Percentiles rank a stretch among this genome's conserved stretches.
Evolutionary conservation across 129 eudicot genomes (phyloP).

Genomic region (carrot (Daucus carota)): DNA sequence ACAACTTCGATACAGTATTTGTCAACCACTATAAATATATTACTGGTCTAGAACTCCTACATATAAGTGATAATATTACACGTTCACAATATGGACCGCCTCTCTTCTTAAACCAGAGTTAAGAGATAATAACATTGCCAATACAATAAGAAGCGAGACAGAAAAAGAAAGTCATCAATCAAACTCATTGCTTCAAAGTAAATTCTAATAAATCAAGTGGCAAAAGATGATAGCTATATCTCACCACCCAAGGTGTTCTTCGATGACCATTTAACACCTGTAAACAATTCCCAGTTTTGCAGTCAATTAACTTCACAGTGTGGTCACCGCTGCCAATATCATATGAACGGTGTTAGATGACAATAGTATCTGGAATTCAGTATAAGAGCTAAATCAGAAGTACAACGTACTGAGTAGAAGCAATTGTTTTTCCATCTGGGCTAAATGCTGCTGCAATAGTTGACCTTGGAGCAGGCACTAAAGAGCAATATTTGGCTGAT

Average conservation of each 20-base stretch:
- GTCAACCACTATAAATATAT: neutral
- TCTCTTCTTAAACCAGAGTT: neutral
- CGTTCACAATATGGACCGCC: neutral
- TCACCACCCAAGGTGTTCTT: conserved; percentile 81
- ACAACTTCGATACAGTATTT: neutral
- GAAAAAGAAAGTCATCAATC: neutral
- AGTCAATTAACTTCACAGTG: conserved; percentile 68
- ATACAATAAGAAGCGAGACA: neutral
- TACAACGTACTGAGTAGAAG: conserved; percentile 65
- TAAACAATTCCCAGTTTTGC: conserved; percentile 54
- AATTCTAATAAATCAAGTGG: conserved; percentile 7
- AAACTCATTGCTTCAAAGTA: neutral
- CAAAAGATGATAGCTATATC: neutral
- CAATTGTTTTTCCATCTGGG: conserved; percentile 64
- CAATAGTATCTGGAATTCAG: neutral
- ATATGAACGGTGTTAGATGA: conserved; percentile 12
- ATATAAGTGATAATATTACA: neutral
- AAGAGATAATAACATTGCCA: neutral
- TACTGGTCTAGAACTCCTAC: neutral
- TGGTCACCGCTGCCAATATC: conserved; percentile 61
- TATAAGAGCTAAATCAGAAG: conserved; percentile 5
- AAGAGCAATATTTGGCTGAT: conserved; percentile 64
- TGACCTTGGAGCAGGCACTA: conserved; percentile 69
- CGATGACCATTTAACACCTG: conserved; percentile 63
- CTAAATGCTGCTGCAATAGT: conserved; percentile 83